Evolutionary conservation across 495 filamentous ascomycete species (phyloP).

Genomic region (Talaromyces stipitatus): DNA sequence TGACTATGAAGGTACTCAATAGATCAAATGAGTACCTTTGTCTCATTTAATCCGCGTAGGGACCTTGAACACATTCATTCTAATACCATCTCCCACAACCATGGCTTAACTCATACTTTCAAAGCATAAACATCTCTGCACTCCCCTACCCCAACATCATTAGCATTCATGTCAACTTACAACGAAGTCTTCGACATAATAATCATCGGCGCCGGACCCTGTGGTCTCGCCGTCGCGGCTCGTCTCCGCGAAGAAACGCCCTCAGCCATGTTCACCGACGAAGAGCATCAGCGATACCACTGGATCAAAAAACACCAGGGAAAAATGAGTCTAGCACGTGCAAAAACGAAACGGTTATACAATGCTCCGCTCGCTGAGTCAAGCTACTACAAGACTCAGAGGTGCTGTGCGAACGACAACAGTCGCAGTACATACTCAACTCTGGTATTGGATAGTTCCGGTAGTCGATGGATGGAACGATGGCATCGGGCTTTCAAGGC

Average conservation of each 20-base stretch:
- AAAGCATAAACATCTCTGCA: not conserved
- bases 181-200: slow-evolving; percentile 45
- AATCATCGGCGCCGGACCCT: slow-evolving; percentile 57
- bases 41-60: not conserved
- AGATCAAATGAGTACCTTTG: not conserved
- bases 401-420: not conserved
- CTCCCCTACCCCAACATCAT: not conserved
- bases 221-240: slow-evolving; percentile 53
- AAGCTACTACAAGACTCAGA: not conserved
- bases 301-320: slow-evolving; percentile 52
- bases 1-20: not conserved
- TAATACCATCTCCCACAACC: not conserved
- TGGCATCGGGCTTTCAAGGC: slow-evolving; percentile 50
- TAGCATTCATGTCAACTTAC: not conserved
- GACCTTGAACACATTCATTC: not conserved
- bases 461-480: slow-evolving; percentile 45
- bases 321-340: slow-evolving; percentile 34
- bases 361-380: not conserved
- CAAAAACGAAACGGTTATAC: slow-evolving; percentile 5
- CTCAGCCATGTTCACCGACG: slow-evolving; percentile 58
- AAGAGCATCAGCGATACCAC: slow-evolving; percentile 57
- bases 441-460: slow-evolving; percentile 46
- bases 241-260: slow-evolving; percentile 53
- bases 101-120: too few species aligned
- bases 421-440: slow-evolving; percentile 13